These are phyloP conservation scores for Exophiala lecanii-corni DNA, from an alignment of 2,329 filamentous ascomycete species.

Conservation along the genomic window DNA sequence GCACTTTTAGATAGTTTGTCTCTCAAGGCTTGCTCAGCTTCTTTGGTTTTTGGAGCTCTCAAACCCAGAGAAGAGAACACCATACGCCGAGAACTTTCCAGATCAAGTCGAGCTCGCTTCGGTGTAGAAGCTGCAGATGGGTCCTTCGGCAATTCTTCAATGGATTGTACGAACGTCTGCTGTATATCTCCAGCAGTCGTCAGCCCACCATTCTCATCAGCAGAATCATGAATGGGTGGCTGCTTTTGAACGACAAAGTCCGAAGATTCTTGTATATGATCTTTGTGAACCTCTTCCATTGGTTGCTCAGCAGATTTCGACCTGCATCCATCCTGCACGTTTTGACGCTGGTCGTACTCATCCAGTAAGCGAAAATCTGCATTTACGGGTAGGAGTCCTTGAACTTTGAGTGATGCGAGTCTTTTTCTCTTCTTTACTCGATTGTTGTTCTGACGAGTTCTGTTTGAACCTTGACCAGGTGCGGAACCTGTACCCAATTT, in stretches of 20 bases:
- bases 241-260: background rate
- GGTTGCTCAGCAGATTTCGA: constrained; percentile 48
- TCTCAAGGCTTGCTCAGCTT: constrained; percentile 62
- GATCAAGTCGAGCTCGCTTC: constrained; percentile 45
- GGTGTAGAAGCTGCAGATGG: constrained; percentile 11
- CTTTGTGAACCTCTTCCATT: background rate
- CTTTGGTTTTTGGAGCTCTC: constrained; percentile 62
- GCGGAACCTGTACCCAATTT: constrained; percentile 28
- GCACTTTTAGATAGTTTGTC: constrained; percentile 43
- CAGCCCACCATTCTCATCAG: background rate
- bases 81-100: constrained; percentile 62
- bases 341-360: constrained; percentile 20
- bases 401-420: constrained; percentile 49
- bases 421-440: constrained; percentile 48
- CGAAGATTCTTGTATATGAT: background rate
- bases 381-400: constrained; percentile 47
- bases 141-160: too few relatives aligned
- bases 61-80: constrained; percentile 69
- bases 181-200: background rate
- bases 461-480: constrained; percentile 46
- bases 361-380: constrained; percentile 40
- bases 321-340: constrained; percentile 37
- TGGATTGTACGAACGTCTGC: background rate
- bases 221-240: background rate
- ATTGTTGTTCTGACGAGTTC: constrained; percentile 53